Evolutionary conservation across 495 filamentous ascomycete genomes (phyloP).

Genomic region (Penicillium paxilli): DNA sequence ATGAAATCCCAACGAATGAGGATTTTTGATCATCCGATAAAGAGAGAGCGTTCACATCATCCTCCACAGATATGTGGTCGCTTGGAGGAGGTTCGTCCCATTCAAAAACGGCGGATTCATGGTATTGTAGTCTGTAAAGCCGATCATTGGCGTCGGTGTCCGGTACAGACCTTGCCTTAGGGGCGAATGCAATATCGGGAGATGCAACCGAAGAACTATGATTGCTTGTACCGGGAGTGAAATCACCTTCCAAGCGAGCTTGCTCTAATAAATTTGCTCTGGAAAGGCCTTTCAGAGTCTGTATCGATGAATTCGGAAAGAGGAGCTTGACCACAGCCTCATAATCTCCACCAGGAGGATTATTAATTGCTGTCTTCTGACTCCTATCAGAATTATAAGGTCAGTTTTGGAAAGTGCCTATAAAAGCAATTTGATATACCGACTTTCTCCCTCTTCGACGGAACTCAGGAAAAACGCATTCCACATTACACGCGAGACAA

Average conservation of each 20-base stretch:
- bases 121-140: conserved; percentile 7
- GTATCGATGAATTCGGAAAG: conserved; percentile 5
- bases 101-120: conserved; percentile 3
- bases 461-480: conserved; percentile 15
- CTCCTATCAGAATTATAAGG: conserved; percentile 1
- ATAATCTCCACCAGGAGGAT: not conserved
- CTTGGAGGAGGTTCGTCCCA: conserved; percentile 11
- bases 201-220: conserved; percentile 9
- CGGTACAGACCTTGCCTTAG: not conserved
- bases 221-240: conserved; percentile 5
- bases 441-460: conserved; percentile 14
- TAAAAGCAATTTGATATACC: not conserved
- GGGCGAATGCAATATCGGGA: not conserved
- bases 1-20: conserved; percentile 13
- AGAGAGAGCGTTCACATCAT: conserved; percentile 11
- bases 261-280: conserved; percentile 4
- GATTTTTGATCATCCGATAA: not conserved
- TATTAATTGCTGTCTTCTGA: conserved; percentile 2
- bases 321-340: conserved; percentile 7
- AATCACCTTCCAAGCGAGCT: not conserved
- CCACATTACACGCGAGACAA: conserved; percentile 15
- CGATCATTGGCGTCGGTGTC: conserved; percentile 3
- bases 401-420: not conserved
- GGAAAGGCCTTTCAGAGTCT: conserved; percentile 7
- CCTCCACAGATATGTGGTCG: not conserved